These are phyloP conservation scores for Crassisporium funariophilum DNA, from an alignment of 768 basidiomycete genomes.

Conservation along the genomic window DNA sequence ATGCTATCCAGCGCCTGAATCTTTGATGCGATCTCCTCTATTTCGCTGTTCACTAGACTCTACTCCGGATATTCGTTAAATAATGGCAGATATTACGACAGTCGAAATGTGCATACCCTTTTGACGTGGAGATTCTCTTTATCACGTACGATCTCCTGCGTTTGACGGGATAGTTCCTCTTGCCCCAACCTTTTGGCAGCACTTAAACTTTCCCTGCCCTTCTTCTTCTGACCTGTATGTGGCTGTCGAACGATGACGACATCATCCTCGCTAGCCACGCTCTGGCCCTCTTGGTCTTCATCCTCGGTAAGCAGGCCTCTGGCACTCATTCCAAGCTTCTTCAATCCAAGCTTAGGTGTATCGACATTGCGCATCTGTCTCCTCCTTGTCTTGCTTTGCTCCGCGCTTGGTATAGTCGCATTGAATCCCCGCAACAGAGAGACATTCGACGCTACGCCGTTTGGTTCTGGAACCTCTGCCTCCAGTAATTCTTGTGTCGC, in stretches of 20 bases:
- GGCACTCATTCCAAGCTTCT: slow-evolving; percentile 76
- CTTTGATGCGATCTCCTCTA: slow-evolving; percentile 86
- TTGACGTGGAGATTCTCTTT: slow-evolving; percentile 92
- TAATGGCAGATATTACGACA: slow-evolving; percentile 6
- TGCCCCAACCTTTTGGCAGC: slow-evolving; percentile 72
- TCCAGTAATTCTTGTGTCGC: slow-evolving; percentile 76
- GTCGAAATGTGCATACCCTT: slow-evolving; percentile 55
- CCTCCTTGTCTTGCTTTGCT: slow-evolving; percentile 73
- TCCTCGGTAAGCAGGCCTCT: slow-evolving; percentile 70
- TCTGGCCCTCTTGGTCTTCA: slow-evolving; percentile 57
- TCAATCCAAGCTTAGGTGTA: slow-evolving; percentile 73
- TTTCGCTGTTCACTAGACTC: slow-evolving; percentile 86
- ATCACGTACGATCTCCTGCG: slow-evolving; percentile 84
- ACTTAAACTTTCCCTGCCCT: slow-evolving; percentile 68
- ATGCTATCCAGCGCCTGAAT: slow-evolving; percentile 85
- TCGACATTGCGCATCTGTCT: slow-evolving; percentile 82
- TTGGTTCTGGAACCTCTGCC: slow-evolving; percentile 72
- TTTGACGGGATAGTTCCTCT: slow-evolving; percentile 84
- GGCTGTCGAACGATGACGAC: slow-evolving; percentile 60
- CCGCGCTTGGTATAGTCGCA: slow-evolving; percentile 91
- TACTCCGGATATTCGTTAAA: slow-evolving; percentile 30
- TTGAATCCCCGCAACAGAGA: slow-evolving; percentile 90
- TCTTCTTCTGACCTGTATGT: slow-evolving; percentile 46
- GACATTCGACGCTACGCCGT: slow-evolving; percentile 69
- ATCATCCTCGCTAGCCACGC: slow-evolving; percentile 75